Evolutionary conservation across 2,329 filamentous ascomycete genomes (phyloP), one percentile per base, ranked within the genome.

Genomic region (Exophiala xenobiotica): DNA sequence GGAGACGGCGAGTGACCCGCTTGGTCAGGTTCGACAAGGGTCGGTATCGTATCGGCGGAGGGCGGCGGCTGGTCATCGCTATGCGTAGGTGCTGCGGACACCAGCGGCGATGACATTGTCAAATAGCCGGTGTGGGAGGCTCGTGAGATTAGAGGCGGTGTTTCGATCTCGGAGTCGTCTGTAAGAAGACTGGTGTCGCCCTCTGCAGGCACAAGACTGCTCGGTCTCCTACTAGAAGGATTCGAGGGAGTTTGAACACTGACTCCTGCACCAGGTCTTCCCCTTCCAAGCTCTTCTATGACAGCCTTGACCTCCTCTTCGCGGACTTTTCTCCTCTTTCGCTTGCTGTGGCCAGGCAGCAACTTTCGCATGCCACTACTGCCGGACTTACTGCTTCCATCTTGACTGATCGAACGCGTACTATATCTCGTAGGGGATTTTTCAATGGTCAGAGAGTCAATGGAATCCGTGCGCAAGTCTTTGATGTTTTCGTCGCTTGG

Each of bases 51-150:
- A 31, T 49, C 46, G 8, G 52, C 29, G 6, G 42, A 50, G 5
- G 26, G 26, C 3, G 20, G 23, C 23, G 4, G 54, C 57, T 69
- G 63, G 26, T 63, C 61, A 53, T 75, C 74, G 16, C 70, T 64
- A n/a, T 42, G 45, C 3, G 50, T 37, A 44, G 75, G 74, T 42
- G 74, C 74, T 42, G 80, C 78, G 62, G 85, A 82, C 44, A 87
- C 78, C 52, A 86, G 69, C 24, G 86, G 82, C 18, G 85, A 87
- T 23, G 85, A 86, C 26, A 82, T 81, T 42, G 85, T 87, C 54
- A 86, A 74, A 67, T 86, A 82, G 56, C 82, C 83, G 63, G 80
- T 77, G 62, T 87, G 83, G 26, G 86, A 86, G 46, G 82, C 79
- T 66, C 82, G 81, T 22, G 78, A 73, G 47, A 79, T 70, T 49